These are phyloP conservation scores for Cynanchum wilfordii DNA, from an alignment of 257 asterid genomes.

Conservation along the genomic window DNA sequence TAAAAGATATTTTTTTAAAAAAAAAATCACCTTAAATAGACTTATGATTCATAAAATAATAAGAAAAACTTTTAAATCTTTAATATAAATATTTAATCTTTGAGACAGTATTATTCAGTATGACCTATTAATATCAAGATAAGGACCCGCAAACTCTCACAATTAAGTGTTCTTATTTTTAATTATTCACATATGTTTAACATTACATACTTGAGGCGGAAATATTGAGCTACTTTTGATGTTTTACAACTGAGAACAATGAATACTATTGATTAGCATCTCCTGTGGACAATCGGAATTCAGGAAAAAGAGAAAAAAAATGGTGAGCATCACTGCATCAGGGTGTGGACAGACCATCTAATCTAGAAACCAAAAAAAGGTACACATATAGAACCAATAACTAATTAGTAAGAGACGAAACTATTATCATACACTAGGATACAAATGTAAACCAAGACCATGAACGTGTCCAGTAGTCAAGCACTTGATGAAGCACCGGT, in stretches of 20 bases:
- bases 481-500: background rate
- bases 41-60: too few relatives aligned
- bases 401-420: background rate
- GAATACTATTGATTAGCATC: background rate
- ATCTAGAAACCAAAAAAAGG: background rate
- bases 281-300: background rate
- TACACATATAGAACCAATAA: background rate
- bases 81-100: too few relatives aligned
- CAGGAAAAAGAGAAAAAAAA: background rate
- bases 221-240: background rate
- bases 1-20: too few relatives aligned
- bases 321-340: background rate
- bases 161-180: too few relatives aligned
- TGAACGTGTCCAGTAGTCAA: background rate
- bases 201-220: background rate
- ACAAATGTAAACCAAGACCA: slow-evolving; percentile 13
- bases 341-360: slow-evolving; percentile 1
- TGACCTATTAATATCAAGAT: too few relatives aligned
- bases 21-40: too few relatives aligned
- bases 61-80: too few relatives aligned
- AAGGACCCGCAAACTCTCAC: too few relatives aligned
- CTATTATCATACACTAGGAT: slow-evolving; percentile 21
- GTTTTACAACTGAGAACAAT: background rate
- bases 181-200: background rate
- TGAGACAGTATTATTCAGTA: too few relatives aligned